These are phyloP conservation scores for Mycena galericulata DNA, from an alignment of 768 basidiomycete species.

Conservation along the genomic window DNA sequence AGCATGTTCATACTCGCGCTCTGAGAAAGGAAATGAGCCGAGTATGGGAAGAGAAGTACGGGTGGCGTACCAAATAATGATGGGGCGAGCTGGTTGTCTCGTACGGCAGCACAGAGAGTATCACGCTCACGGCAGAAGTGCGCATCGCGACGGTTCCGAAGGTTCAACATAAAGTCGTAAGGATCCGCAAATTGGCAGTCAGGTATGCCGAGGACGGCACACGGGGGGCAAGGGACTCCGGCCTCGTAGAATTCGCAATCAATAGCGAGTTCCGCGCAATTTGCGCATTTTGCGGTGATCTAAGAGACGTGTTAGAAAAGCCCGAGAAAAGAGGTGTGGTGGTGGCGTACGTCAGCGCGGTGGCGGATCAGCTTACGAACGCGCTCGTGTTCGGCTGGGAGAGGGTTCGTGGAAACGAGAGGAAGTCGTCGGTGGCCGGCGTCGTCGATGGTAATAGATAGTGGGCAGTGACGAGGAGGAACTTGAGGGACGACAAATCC, in stretches of 20 bases:
- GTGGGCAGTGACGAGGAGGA: neutral
- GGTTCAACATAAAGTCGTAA: neutral
- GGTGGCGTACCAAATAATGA: neutral
- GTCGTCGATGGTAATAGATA: neutral
- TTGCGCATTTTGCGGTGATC: neutral
- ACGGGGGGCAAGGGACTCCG: conserved; percentile 6
- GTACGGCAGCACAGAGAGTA: neutral
- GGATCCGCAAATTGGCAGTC: conserved; percentile 6
- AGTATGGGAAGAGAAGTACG: neutral
- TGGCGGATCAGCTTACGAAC: neutral
- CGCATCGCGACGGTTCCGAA: neutral
- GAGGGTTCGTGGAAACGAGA: neutral
- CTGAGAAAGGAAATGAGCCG: neutral
- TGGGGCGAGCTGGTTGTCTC: neutral
- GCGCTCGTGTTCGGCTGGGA: neutral
- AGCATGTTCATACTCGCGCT: neutral
- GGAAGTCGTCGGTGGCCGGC: neutral
- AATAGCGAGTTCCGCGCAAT: neutral
- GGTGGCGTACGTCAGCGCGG: neutral
- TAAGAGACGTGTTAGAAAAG: too few relatives aligned
- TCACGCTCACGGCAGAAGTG: neutral
- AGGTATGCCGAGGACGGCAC: conserved; percentile 2
- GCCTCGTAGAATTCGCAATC: neutral
- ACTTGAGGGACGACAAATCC: neutral
- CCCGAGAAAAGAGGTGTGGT: too few relatives aligned